A percentile compares a stretch with the other conserved stretches of the same genome.
phyloP scores from a whole-genome alignment of 2,329 filamentous ascomycete genomes.

The Pseudopithomyces maydicus region DNA sequence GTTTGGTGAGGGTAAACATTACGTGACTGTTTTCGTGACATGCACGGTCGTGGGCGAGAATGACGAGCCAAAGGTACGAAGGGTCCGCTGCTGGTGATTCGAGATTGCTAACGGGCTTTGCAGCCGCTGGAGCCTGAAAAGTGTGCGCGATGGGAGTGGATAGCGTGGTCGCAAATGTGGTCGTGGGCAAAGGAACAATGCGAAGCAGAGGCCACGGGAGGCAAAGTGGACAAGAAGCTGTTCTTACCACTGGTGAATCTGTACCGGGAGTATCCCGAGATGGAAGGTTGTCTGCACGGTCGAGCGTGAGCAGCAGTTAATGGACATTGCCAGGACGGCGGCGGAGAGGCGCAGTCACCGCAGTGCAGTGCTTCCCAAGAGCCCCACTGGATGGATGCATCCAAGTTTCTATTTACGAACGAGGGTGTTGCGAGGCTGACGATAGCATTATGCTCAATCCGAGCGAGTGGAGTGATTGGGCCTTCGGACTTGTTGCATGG shows the following conservation, averaged over 20 bases:
- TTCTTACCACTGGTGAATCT: constrained; percentile 57
- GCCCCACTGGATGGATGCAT: not conserved
- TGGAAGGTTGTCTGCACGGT: constrained; percentile 25
- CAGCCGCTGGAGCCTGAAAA: constrained; percentile 57
- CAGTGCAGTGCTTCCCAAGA: too few species aligned
- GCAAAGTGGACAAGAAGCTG: constrained; percentile 39
- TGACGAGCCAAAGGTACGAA: constrained; percentile 59
- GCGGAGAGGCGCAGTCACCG: constrained; percentile 1
- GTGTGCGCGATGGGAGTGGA: constrained; percentile 61
- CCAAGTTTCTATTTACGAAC: constrained; percentile 5
- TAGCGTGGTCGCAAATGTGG: constrained; percentile 55
- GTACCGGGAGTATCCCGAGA: constrained; percentile 38
- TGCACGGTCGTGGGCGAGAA: constrained; percentile 55
- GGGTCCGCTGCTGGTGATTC: constrained; percentile 18
- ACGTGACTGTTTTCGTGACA: constrained; percentile 73
- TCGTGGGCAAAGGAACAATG: constrained; percentile 42
- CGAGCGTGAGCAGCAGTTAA: not conserved
- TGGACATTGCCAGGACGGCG: not conserved
- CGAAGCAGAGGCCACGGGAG: constrained; percentile 29
- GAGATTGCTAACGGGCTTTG: constrained; percentile 7
- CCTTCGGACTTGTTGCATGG: not conserved
- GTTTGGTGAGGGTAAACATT: constrained; percentile 70
- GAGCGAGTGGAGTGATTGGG: not conserved
- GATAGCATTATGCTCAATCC: not conserved
- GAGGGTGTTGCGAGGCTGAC: not conserved